Evolutionary conservation across 495 filamentous ascomycete species (phyloP).

Genomic region (Letharia columbiana): DNA sequence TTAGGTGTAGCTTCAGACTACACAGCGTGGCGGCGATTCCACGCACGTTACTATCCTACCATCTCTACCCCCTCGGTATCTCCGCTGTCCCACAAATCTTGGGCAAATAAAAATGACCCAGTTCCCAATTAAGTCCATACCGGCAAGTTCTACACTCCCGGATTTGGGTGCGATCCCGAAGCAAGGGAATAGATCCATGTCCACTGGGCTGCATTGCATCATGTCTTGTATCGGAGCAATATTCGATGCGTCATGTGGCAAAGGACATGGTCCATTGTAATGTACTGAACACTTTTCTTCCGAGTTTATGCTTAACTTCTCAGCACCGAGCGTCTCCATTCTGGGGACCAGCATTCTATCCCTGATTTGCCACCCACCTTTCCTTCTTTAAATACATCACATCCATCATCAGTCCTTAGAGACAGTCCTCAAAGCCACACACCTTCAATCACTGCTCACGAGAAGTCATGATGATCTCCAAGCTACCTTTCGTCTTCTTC

Average conservation of each 20-base stretch:
- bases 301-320: not conserved
- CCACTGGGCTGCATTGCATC: not conserved
- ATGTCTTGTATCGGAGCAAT: not conserved
- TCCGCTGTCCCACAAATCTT: not conserved
- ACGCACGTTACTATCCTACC: not conserved
- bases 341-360: not conserved
- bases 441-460: not conserved
- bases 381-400: not conserved
- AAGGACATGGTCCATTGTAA: not conserved
- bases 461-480: conserved; percentile 1
- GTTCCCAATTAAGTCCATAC: not conserved
- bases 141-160: not conserved
- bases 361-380: not conserved
- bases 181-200: not conserved
- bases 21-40: not conserved
- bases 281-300: not conserved
- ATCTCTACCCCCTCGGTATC: not conserved
- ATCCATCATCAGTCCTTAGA: not conserved
- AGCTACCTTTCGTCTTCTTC: not conserved
- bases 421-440: not conserved
- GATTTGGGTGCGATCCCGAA: not conserved
- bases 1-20: not conserved
- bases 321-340: not conserved
- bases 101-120: not conserved
- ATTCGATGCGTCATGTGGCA: not conserved